Evolutionary conservation across 768 basidiomycete species (phyloP).

Genomic region (Infundibulicybe gibba): DNA sequence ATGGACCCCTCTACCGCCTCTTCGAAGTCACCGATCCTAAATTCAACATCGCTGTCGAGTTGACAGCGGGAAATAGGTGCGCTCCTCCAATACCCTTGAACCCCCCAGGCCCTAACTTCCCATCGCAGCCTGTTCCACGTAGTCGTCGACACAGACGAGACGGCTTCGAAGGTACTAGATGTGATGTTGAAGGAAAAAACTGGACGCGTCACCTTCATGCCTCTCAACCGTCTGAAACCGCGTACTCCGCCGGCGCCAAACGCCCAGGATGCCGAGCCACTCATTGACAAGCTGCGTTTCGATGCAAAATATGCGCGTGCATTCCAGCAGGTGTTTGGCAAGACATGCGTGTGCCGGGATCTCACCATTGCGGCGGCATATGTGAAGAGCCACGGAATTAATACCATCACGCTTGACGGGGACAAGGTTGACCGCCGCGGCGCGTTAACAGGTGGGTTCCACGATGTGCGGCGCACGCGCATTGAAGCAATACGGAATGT

Average conservation of each 20-base stretch:
- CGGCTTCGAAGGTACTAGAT: constrained; percentile 87
- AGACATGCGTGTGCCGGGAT: constrained; percentile 94
- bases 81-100: constrained; percentile 1
- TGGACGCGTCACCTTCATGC: constrained; percentile 98
- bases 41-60: constrained; percentile 90
- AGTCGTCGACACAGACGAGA: constrained; percentile 95
- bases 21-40: constrained; percentile 86
- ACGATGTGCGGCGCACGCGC: constrained; percentile 86
- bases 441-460: constrained; percentile 92
- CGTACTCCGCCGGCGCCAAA: constrained; percentile 62
- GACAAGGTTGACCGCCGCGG: constrained; percentile 98
- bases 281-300: constrained; percentile 80
- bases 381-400: constrained; percentile 91
- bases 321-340: constrained; percentile 96
- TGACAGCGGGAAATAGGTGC: constrained; percentile 94
- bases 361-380: constrained; percentile 91
- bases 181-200: constrained; percentile 91
- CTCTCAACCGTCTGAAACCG: constrained; percentile 89
- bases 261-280: constrained; percentile 75
- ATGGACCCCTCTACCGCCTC: constrained; percentile 91
- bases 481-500: constrained; percentile 84
- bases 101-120: constrained; percentile 1
- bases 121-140: constrained; percentile 85
- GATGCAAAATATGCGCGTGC: constrained; percentile 72
- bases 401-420: constrained; percentile 96